Percentiles rank a stretch among this genome's conserved stretches.
phyloP scores from a whole-genome alignment of 768 basidiomycete species.

The Naganishia antarctica region DNA sequence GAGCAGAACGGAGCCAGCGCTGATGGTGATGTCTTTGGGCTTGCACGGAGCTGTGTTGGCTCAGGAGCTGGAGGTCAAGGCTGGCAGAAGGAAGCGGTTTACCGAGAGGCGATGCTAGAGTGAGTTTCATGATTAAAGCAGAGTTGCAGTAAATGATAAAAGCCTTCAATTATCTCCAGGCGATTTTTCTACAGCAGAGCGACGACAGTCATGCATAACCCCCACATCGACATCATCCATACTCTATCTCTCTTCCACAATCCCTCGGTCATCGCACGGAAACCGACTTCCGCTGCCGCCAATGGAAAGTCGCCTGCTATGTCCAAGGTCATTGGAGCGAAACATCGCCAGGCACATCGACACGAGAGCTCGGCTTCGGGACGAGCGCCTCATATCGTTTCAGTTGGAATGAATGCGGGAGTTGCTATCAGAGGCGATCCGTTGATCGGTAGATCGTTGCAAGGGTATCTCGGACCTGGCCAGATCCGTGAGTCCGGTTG shows the following conservation, averaged over 20 bases:
- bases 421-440: constrained; percentile 41
- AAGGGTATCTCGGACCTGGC: constrained; percentile 43
- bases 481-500: constrained; percentile 26
- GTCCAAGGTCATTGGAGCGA: constrained; percentile 24
- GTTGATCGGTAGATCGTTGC: constrained; percentile 40
- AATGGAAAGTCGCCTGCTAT: not conserved
- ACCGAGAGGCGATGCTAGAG: constrained; percentile 42
- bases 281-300: constrained; percentile 5
- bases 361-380: not conserved
- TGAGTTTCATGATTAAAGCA: constrained; percentile 21
- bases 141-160: no score
- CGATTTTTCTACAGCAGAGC: constrained; percentile 40
- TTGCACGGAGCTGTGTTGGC: constrained; percentile 21
- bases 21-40: constrained; percentile 12
- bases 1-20: not conserved
- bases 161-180: not conserved
- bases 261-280: constrained; percentile 14
- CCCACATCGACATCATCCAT: constrained; percentile 38
- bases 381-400: constrained; percentile 37
- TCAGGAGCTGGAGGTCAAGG: constrained; percentile 31
- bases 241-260: constrained; percentile 42
- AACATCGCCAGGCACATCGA: constrained; percentile 21
- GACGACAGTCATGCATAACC: constrained; percentile 32
- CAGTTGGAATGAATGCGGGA: constrained; percentile 35
- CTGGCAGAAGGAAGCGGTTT: constrained; percentile 41